Base-by-base conservation (phyloP, 2,329 filamentous ascomycete genomes). In the Penicillium sp. region DNA sequence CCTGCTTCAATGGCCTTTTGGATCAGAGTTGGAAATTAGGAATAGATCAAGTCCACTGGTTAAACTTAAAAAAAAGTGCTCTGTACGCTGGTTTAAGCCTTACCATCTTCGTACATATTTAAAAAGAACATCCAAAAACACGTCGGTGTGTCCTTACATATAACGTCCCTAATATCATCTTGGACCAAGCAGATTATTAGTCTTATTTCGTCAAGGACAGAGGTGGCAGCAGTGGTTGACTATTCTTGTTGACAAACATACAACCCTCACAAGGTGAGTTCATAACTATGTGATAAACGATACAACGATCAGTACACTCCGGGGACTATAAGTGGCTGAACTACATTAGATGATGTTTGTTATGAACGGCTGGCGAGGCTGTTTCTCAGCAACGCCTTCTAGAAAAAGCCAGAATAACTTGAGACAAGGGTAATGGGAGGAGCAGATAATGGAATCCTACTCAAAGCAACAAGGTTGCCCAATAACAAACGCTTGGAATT, bases 341-440 rank as follows among this genome's bases (percentile, higher is more conserved):
- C 33, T 39, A 39, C 23, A 15, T 41, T 27, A 42, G n/a, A 47
- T 21, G 13, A 35, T 35, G 9, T 53, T 27, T 38, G 33, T 19
- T 41, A 29, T 15, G 38, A 44, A 27, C 35, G 35, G 13, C 15
- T 12, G 53, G 55, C 39, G 25, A 49, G 49, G 45, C 55, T 44
- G 25, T 56, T 55, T 61, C 53, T 66, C 65, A 61, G 55, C 50
- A 65, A 65, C 47, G 50, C 55, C 50, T 47, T 49, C 49, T 56
- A 41, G 41, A 38, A 19, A 44, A 57, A 58, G 36, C 43, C 41
- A 55, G 25, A 36, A 48, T 35, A 38, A 47, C 35, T n/a, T 17
- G 41, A 53, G 29, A 31, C 13, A 53, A 31, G 43, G 7, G 5
- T 23, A 43, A 66, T 52, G 52, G 42, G 36, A 43, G 45, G 36